Evolutionary conservation across 2,329 filamentous ascomycete genomes (phyloP).

Genomic region (Curvularia sp.): DNA sequence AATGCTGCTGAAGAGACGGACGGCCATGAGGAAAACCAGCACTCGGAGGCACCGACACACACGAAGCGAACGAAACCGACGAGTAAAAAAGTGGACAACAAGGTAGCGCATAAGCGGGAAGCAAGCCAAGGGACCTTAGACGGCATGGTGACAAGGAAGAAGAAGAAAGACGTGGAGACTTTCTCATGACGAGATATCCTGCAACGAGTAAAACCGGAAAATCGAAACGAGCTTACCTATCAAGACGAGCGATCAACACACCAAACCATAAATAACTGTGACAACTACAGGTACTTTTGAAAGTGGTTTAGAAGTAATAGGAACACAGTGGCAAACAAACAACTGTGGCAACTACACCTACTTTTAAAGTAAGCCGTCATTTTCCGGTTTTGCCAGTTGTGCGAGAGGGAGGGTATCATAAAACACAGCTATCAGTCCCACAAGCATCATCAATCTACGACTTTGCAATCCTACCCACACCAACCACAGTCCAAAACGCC

Average conservation of each 20-base stretch:
- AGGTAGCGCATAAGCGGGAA: constrained; percentile 66
- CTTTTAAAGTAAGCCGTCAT: no score
- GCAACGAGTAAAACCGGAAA: neutral
- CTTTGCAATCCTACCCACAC: constrained; percentile 76
- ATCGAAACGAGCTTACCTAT: no score
- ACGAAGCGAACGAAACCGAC: constrained; percentile 27
- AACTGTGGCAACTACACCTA: no score
- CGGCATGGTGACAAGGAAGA: constrained; percentile 41
- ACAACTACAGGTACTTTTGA: no score
- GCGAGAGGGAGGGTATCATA: constrained; percentile 9
- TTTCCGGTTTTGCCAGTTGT: no score
- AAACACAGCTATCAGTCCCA: constrained; percentile 32
- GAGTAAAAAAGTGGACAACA: constrained; percentile 66
- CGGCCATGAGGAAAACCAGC: constrained; percentile 22
- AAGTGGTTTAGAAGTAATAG: no score
- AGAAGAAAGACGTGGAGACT: constrained; percentile 33
- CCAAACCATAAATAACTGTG: no score
- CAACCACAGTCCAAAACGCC: constrained; percentile 94
- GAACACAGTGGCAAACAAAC: no score
- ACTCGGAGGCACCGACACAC: constrained; percentile 13
- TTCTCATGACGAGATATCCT: constrained; percentile 25
- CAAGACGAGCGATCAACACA: no score
- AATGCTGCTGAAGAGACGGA: constrained; percentile 24
- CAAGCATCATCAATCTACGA: constrained; percentile 46
- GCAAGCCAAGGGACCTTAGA: constrained; percentile 58